These are phyloP conservation scores for Candolleomyces eurysporus DNA, from an alignment of 768 basidiomycete genomes.

Conservation along the genomic window DNA sequence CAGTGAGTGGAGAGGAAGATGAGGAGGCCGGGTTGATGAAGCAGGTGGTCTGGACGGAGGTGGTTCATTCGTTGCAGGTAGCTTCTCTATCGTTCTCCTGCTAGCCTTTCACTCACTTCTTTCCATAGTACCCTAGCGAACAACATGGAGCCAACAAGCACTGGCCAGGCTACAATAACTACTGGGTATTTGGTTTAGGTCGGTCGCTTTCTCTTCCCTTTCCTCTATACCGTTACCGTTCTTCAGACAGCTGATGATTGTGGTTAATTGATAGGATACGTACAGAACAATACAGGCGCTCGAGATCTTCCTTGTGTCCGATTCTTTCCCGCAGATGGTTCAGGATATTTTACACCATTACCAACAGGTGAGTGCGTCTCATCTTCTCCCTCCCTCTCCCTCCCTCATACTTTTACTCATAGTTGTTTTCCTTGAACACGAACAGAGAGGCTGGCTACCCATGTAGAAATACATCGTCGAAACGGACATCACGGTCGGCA, in stretches of 20 bases:
- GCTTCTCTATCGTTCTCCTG: background rate
- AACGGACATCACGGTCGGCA: conserved; percentile 84
- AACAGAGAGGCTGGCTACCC: conserved; percentile 74
- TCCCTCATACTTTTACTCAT: background rate
- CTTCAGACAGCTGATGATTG: too few relatives aligned
- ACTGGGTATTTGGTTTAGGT: conserved; percentile 84
- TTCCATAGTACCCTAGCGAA: conserved; percentile 69
- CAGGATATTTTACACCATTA: conserved; percentile 81
- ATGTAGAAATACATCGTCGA: conserved; percentile 93
- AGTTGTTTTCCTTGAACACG: conserved; percentile 10
- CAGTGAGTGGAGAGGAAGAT: conserved; percentile 36
- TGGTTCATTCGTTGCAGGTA: conserved; percentile 64
- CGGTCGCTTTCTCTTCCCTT: conserved; percentile 12
- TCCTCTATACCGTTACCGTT: background rate
- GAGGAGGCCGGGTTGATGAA: conserved; percentile 37
- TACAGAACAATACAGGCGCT: conserved; percentile 79
- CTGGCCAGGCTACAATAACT: conserved; percentile 76
- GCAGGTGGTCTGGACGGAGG: conserved; percentile 56
- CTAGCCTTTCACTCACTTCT: background rate
- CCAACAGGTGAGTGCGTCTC: conserved; percentile 43
- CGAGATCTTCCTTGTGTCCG: conserved; percentile 74
- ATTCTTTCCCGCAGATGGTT: conserved; percentile 73
- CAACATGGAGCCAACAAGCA: conserved; percentile 64
- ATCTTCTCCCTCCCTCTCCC: background rate
- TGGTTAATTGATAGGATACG: conserved; percentile 50